phyloP scores from a whole-genome alignment of 306 rosid species.

The Dryas drummondii region DNA sequence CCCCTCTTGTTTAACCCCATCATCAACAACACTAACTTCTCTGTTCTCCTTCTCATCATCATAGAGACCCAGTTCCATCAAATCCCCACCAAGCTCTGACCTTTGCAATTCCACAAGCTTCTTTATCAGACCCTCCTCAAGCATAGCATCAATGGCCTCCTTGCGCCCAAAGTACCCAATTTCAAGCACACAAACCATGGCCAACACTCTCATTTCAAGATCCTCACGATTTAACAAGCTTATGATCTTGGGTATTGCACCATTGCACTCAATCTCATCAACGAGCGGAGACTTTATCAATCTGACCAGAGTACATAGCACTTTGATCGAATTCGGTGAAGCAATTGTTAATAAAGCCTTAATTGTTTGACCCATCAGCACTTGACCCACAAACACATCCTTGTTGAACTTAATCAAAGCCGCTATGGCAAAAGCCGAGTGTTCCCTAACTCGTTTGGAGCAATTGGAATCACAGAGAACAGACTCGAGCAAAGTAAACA shows the following conservation, averaged over 20 bases:
- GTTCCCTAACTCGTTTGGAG: slow-evolving; percentile 48
- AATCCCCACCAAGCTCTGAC: slow-evolving; percentile 59
- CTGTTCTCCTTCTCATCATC: slow-evolving; percentile 24
- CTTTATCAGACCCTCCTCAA: slow-evolving; percentile 60
- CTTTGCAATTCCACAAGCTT: slow-evolving; percentile 75
- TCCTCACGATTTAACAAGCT: slow-evolving; percentile 38
- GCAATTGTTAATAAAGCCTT: slow-evolving; percentile 49
- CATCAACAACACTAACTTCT: not conserved
- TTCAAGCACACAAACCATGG: slow-evolving; percentile 62
- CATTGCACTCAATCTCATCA: slow-evolving; percentile 72
- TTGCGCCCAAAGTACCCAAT: slow-evolving; percentile 87
- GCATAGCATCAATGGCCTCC: slow-evolving; percentile 83
- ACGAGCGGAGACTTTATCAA: slow-evolving; percentile 76
- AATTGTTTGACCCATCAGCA: slow-evolving; percentile 57
- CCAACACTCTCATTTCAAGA: slow-evolving; percentile 39
- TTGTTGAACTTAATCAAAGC: slow-evolving; percentile 75
- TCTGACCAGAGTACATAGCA: slow-evolving; percentile 54
- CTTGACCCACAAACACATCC: slow-evolving; percentile 87
- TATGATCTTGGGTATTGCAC: slow-evolving; percentile 54
- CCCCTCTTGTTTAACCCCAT: no score
- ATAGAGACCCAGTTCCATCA: slow-evolving; percentile 36
- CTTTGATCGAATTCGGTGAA: slow-evolving; percentile 45
- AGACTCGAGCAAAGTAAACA: slow-evolving; percentile 48
- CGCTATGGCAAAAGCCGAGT: slow-evolving; percentile 38
- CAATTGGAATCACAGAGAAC: slow-evolving; percentile 41